Evolutionary conservation across 192 early-diverging fungal species (phyloP).

Genomic region (Backusella australiensis): DNA sequence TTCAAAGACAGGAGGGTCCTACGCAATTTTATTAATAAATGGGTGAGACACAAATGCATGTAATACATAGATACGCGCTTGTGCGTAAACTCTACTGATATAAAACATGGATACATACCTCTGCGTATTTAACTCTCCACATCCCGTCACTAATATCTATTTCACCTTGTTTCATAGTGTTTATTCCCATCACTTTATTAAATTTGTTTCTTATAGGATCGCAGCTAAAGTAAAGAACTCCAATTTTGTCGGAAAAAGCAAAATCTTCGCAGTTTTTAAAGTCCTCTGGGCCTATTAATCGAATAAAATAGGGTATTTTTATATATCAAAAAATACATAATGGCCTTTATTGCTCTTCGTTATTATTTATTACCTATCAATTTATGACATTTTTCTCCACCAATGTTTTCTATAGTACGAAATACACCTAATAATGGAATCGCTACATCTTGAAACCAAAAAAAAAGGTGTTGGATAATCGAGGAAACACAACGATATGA

Average conservation of each 20-base stretch:
- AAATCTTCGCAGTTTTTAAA: conserved; percentile 21
- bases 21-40: neutral
- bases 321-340: neutral
- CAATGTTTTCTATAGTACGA: neutral
- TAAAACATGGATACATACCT: conserved; percentile 2
- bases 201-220: conserved; percentile 21
- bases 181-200: conserved; percentile 18
- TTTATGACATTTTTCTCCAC: conserved; percentile 1
- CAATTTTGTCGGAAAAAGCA: neutral
- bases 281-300: neutral
- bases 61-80: neutral
- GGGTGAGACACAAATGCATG: neutral
- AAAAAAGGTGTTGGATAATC: neutral
- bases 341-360: neutral
- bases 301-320: neutral
- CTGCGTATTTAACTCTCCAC: conserved; percentile 18
- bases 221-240: conserved; percentile 13
- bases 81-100: neutral
- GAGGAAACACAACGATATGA: neutral
- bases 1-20: conserved; percentile 5
- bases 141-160: neutral
- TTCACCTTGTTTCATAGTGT: neutral
- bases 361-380: conserved; percentile 8
- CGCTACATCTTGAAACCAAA: neutral
- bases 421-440: neutral